Base-by-base conservation (phyloP, 768 basidiomycete genomes). In the Pulveroboletus sp. region DNA sequence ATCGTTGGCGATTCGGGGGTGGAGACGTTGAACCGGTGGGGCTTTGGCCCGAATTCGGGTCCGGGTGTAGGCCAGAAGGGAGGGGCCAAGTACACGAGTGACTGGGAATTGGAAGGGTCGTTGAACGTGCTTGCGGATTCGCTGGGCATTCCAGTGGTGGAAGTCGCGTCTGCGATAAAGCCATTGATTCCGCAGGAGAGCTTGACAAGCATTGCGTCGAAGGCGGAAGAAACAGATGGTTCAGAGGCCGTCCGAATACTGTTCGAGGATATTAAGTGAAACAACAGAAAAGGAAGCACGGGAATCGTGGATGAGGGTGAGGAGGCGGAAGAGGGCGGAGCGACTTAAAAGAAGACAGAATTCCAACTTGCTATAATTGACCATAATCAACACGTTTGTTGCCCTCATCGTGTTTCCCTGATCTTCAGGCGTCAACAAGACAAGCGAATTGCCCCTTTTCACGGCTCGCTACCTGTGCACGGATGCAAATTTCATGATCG, bases 81-180 rank as follows among this genome's bases (percentile, higher is more conserved):
- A 14, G 32, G 43, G 16, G 35, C 20, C 5, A 35, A 17, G 29
- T 32, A 23, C 14, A 51, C 10, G 11, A 47, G 29, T 9, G 8
- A 34, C 12, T 10, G 55, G 64, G 72, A 62, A 5, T 71, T 88
- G 34, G 83, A 87, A 57, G 70, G 72, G 5, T 71, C 74, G 31
- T 78, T 88, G 45, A 76, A 79, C 43, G 78, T 74, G 13, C 71
- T 89, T 11, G 87, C 86, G 11, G 67, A 69, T 7, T 80, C 76
- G 27, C 69, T 89, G 25, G 87, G 84, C 1, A 76, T 88, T 58
- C 75, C 79, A 0, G 72, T 81, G 14, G 67, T 70, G 34, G 80
- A 84, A 32, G 68, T 89, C 1, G 84, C 86, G 3, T 72, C 70
- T 16, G 87, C 85, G 1, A 80, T 88, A 40, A 73, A 74, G 53